Evolutionary conservation across 1,284 basidiomycete species (phyloP), one percentile per base, ranked within the genome.

Genomic region (Pseudozyma thailandica): DNA sequence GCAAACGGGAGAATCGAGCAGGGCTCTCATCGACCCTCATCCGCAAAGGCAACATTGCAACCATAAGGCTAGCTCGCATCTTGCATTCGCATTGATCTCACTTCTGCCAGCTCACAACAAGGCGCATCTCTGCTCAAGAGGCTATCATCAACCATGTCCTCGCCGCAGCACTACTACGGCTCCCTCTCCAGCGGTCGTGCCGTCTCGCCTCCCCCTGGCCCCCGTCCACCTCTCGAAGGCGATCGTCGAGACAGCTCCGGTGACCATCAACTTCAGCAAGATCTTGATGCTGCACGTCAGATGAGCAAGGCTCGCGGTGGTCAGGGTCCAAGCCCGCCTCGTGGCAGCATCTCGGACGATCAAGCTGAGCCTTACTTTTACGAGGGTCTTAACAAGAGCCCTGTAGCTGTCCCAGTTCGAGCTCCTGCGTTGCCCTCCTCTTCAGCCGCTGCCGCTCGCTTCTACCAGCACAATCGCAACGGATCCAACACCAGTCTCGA

Each of bases 241-340:
- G 21, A 48, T 6, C 54, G 61, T n/a, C 35, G 16, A n/a, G 50
- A 43, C 21, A 28, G 35, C 25, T 58, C 70, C 16, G 57, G 60
- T 21, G 72, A 76, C 23, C 59, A 72, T 15, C 80, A 82, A 55
- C 65, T 80, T 21, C 69, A 77, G 38, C 79, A 79, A 25, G 80
- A 82, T 43, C 57, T 81, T 39, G 80, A 82, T 54, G 78, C 79
- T 12, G 80, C 80, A 9, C 51, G 80, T n/a, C 77, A 76, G 53
- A 77, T 82, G 78, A 79, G 75, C 64, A 71, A 73, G 37, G 79
- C 76, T 5, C 58, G 78, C 20, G 43, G 59, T 25, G 50, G 20
- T 26, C 58, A 62, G n/a, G 63, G 63, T 26, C 54, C 69, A 10
- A 62, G 59, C 20, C 63, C 69, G 4, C 58, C 58, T 16, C 39